Evolutionary conservation across 805 yeast species (phyloP).

Genomic region (Yarrowia deformans): DNA sequence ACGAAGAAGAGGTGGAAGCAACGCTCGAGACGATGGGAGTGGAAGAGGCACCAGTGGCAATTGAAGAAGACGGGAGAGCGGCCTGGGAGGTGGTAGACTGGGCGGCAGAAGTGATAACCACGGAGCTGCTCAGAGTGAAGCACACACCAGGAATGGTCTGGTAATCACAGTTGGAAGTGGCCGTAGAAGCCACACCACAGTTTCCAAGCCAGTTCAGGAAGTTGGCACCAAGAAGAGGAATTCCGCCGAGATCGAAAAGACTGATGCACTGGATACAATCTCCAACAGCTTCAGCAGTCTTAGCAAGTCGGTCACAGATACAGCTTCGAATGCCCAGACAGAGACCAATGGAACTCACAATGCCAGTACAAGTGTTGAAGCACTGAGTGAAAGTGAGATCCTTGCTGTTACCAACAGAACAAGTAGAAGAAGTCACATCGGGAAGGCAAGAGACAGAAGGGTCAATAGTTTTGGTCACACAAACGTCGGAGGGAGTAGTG

Average conservation of each 20-base stretch:
- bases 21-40: no score
- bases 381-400: background rate
- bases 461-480: conserved; percentile 26
- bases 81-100: background rate
- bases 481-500: conserved; percentile 16
- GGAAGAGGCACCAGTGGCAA: no score
- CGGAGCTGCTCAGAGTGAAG: background rate
- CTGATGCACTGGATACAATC: conserved; percentile 31
- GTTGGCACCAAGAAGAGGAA: conserved; percentile 17
- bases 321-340: conserved; percentile 8
- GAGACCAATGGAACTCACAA: conserved; percentile 10
- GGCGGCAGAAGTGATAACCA: conserved; percentile 11
- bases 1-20: no score
- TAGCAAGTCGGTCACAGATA: conserved; percentile 5
- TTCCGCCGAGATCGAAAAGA: conserved; percentile 1
- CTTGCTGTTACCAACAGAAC: background rate
- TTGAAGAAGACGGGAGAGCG: background rate
- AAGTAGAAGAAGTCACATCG: conserved; percentile 11
- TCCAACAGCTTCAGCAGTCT: conserved; percentile 10
- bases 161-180: background rate
- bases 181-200: background rate
- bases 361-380: background rate
- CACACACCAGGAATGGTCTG: conserved; percentile 18
- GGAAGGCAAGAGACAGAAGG: conserved; percentile 21
- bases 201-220: conserved; percentile 19